Conservation (phyloP, 1,284 basidiomycete species). For the Fomitopsis schrenkii region DNA sequence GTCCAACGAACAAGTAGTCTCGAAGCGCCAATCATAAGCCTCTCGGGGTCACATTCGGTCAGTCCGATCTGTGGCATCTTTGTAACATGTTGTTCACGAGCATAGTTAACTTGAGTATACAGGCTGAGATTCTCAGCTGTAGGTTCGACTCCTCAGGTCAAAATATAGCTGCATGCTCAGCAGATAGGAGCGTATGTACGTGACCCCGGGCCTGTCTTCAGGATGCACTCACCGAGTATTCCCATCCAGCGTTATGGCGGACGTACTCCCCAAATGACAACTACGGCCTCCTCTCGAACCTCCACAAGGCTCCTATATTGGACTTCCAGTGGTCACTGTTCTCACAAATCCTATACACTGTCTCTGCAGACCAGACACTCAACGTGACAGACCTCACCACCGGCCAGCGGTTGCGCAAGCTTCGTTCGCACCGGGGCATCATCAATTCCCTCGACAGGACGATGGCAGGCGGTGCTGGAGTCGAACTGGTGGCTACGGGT, state of each 20-base stretch:
- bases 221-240: not conserved
- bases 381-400: conserved; percentile 71
- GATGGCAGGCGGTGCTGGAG: conserved; percentile 75
- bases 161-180: conserved; percentile 80
- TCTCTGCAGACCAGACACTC: conserved; percentile 82
- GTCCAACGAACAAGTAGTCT: conserved; percentile 75
- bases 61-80: conserved; percentile 16
- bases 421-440: conserved; percentile 84
- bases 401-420: conserved; percentile 70
- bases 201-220: conserved; percentile 15
- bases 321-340: conserved; percentile 80
- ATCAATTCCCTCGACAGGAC: conserved; percentile 86
- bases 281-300: conserved; percentile 69
- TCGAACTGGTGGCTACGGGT: conserved; percentile 79
- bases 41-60: conserved; percentile 74
- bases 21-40: conserved; percentile 77
- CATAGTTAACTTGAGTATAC: conserved; percentile 3
- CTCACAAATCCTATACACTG: conserved; percentile 70
- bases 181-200: conserved; percentile 76
- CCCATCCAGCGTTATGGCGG: conserved; percentile 63
- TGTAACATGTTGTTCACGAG: conserved; percentile 2
- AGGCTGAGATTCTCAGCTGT: conserved; percentile 78
- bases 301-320: conserved; percentile 76
- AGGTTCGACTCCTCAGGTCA: conserved; percentile 80
- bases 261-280: conserved; percentile 81